Percentiles rank a stretch among this genome's conserved stretches.
Conservation (phyloP, 108 stramenopile species). For the Cyclostephanos invisitatus region DNA sequence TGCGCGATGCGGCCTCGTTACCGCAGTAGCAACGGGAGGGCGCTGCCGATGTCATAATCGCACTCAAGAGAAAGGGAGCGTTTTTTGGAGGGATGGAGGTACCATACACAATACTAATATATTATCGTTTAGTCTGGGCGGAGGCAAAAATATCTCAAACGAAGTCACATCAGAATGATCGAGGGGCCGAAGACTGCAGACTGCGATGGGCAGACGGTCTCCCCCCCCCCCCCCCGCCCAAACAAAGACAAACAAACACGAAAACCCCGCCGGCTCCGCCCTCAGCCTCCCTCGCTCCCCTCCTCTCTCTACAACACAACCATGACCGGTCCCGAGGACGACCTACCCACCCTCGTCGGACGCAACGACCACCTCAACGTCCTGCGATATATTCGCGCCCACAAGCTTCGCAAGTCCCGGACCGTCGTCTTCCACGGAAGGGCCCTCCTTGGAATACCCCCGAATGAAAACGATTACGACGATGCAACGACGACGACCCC, state of each 20-base stretch:
- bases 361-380: constrained; percentile 72
- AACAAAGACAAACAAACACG: too few species aligned
- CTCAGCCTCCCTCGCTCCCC: not conserved
- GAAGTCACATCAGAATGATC: too few species aligned
- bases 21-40: not conserved
- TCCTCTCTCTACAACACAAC: not conserved
- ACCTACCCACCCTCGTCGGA: constrained; percentile 60
- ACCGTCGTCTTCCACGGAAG: constrained; percentile 62
- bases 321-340: constrained; percentile 74
- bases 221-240: too few species aligned
- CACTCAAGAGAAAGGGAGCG: too few species aligned
- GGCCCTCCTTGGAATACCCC: constrained; percentile 50
- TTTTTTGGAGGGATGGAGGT: too few species aligned
- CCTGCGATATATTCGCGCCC: constrained; percentile 74
- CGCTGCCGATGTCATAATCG: not conserved
- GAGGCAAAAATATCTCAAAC: too few species aligned
- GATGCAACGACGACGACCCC: not conserved
- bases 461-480: constrained; percentile 13
- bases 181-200: too few species aligned
- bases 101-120: too few species aligned
- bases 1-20: not conserved
- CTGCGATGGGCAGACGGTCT: too few species aligned
- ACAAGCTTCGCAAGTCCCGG: constrained; percentile 70
- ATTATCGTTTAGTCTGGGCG: too few species aligned
- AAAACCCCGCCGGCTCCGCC: too few species aligned